Conservation (phyloP, 2,329 filamentous ascomycete species). For the Talaromyces sp. region DNA sequence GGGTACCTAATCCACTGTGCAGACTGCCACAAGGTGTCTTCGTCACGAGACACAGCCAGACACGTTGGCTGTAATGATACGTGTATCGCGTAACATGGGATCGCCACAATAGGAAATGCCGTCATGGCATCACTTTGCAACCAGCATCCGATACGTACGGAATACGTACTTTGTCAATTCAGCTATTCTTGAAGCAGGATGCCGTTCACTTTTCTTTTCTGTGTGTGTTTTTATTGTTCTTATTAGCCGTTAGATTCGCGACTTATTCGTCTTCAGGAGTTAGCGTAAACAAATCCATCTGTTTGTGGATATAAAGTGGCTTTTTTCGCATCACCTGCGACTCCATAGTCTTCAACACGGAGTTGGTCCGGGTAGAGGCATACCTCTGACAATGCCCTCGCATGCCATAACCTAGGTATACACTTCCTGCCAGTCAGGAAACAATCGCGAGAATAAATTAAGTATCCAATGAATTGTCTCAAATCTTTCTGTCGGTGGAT, state of each 20-base stretch:
- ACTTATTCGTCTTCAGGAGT: background rate
- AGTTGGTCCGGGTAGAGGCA: conserved; percentile 1
- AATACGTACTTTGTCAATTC: background rate
- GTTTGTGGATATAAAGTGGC: background rate
- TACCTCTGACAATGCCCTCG: background rate
- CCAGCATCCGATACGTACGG: background rate
- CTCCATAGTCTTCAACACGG: background rate
- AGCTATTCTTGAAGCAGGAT: background rate
- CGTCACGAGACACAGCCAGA: background rate
- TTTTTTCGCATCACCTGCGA: conserved; percentile 10
- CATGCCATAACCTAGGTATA: background rate
- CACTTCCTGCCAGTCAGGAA: background rate
- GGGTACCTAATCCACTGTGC: background rate
- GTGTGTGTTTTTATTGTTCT: background rate
- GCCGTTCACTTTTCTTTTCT: background rate
- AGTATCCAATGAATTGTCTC: background rate
- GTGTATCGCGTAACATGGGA: conserved; percentile 4
- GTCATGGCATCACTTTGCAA: conserved; percentile 1
- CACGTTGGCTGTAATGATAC: background rate
- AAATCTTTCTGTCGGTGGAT: background rate
- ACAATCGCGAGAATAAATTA: background rate
- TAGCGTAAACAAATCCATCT: background rate
- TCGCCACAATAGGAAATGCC: conserved; percentile 17
- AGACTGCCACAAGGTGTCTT: background rate
- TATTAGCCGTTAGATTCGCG: background rate